A percentile compares a stretch with the other conserved stretches of the same genome.
Evolutionary conservation across 805 yeast genomes (phyloP).

Genomic region (Alloascoidea africana): DNA sequence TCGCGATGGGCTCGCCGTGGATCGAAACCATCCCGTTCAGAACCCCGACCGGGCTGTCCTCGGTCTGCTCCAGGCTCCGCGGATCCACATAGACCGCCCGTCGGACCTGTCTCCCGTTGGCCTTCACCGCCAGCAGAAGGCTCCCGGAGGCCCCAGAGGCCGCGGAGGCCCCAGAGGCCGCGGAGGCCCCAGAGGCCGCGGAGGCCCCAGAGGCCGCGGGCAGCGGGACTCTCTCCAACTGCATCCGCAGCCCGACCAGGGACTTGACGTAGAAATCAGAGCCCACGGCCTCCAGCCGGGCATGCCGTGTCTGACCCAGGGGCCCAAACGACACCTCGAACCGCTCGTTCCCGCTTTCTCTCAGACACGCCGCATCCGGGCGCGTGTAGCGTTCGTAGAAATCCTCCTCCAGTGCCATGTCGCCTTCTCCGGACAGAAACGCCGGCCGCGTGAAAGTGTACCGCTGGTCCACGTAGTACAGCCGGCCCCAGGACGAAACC

Average conservation of each 20-base stretch:
- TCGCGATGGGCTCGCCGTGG: background rate
- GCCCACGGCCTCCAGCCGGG: background rate
- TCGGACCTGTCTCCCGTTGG: too few relatives aligned
- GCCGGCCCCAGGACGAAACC: background rate
- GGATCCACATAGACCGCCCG: too few relatives aligned
- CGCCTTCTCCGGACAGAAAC: background rate
- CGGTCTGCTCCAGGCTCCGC: background rate
- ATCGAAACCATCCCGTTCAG: background rate
- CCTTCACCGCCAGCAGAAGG: too few relatives aligned
- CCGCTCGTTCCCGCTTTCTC: background rate
- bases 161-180: too few relatives aligned
- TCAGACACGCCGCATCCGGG: background rate
- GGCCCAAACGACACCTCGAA: background rate
- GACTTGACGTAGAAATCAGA: background rate
- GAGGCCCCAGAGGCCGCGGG: too few relatives aligned
- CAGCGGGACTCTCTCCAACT: background rate
- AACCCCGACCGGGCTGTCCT: background rate
- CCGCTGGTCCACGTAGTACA: background rate
- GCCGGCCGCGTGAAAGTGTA: background rate
- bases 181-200: too few relatives aligned
- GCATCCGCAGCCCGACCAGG: constrained; percentile 1
- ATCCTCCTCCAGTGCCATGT: background rate
- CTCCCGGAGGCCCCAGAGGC: too few relatives aligned
- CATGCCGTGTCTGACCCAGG: background rate
- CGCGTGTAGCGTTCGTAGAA: background rate